These are phyloP conservation scores for Erodium trifolium DNA, from an alignment of 441 rosid species.

Conservation along the genomic window DNA sequence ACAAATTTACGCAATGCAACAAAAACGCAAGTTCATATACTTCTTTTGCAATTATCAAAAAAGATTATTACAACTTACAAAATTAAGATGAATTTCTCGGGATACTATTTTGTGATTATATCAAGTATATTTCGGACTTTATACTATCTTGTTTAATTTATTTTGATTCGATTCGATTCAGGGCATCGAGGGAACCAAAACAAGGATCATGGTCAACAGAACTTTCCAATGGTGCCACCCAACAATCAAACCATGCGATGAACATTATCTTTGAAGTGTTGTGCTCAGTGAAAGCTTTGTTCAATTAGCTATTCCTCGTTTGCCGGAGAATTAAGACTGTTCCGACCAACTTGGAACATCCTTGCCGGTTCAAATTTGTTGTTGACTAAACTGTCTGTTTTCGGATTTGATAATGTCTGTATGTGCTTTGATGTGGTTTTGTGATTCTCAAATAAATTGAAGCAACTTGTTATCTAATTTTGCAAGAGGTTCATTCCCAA, in stretches of 20 bases:
- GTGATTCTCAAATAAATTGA: not conserved
- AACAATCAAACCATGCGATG: not conserved
- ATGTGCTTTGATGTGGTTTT: not conserved
- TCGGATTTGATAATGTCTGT: not conserved
- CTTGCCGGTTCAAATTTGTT: not conserved
- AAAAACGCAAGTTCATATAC: too few relatives aligned
- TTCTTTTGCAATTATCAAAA: too few relatives aligned
- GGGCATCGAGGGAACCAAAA: not conserved
- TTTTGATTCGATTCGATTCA: not conserved
- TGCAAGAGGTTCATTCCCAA: not conserved
- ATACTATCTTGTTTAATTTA: not conserved
- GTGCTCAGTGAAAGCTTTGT: too few relatives aligned
- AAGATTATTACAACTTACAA: too few relatives aligned
- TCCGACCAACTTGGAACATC: not conserved
- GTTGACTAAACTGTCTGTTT: not conserved
- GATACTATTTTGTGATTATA: too few relatives aligned
- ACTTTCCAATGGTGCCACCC: not conserved
- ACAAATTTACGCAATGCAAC: too few relatives aligned
- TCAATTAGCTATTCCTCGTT: too few relatives aligned
- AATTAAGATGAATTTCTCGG: too few relatives aligned
- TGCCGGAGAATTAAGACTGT: not conserved
- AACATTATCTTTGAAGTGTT: not conserved
- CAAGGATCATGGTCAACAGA: not conserved
- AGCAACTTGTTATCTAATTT: not conserved
- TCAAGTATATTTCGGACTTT: too few relatives aligned